Evolutionary conservation across 2,329 filamentous ascomycete species (phyloP).

Genomic region (Talaromyces sp.): DNA sequence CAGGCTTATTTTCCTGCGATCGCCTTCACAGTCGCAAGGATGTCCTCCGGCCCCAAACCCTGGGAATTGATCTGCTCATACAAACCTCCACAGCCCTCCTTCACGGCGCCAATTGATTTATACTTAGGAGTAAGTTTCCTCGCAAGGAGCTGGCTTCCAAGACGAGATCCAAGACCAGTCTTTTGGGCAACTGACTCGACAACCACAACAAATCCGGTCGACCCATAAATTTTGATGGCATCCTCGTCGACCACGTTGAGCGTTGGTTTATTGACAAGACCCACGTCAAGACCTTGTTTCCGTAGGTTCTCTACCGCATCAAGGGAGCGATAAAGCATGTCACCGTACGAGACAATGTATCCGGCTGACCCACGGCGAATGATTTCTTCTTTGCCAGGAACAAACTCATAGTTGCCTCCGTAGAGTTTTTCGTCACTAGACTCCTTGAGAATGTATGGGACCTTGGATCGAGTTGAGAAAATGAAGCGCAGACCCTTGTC

Average conservation of each 20-base stretch:
- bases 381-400: conserved; percentile 33
- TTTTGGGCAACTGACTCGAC: conserved; percentile 35
- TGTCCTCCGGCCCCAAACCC: conserved; percentile 30
- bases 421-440: conserved; percentile 28
- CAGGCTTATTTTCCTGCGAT: conserved; percentile 14
- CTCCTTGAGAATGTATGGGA: conserved; percentile 34
- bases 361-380: conserved; percentile 31
- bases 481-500: conserved; percentile 31
- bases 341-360: conserved; percentile 34
- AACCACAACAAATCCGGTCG: conserved; percentile 31
- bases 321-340: conserved; percentile 36
- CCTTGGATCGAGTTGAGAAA: conserved; percentile 35
- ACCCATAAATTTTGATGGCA: conserved; percentile 30
- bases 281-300: conserved; percentile 30
- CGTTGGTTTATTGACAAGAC: conserved; percentile 35
- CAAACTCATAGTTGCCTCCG: conserved; percentile 30
- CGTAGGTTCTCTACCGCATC: conserved; percentile 34
- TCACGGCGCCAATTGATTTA: conserved; percentile 30
- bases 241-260: conserved; percentile 35
- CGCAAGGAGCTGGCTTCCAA: conserved; percentile 31
- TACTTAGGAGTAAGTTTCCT: conserved; percentile 32
- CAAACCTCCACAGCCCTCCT: conserved; percentile 34
- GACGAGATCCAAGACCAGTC: conserved; percentile 33
- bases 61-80: conserved; percentile 34
- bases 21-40: conserved; percentile 25